A percentile compares a stretch with the other conserved stretches of the same genome.
Evolutionary conservation across 1,284 basidiomycete species (phyloP).

Genomic region (Apiotrichum gamsii): DNA sequence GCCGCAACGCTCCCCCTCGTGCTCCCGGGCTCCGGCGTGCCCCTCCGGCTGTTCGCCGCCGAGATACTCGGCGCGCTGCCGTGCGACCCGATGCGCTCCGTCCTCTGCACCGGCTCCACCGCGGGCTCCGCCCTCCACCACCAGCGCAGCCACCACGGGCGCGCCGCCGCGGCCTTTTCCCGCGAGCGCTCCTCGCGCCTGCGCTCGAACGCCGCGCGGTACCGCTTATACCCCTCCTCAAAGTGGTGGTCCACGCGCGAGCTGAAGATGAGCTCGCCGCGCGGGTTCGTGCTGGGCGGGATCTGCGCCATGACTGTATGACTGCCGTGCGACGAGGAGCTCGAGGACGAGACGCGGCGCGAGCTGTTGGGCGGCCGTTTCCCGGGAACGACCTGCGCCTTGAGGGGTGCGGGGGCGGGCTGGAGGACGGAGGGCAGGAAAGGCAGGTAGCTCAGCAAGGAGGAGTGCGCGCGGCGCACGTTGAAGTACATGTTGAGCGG

Average conservation of each 20-base stretch:
- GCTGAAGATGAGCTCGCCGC: constrained; percentile 94
- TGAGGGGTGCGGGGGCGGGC: constrained; percentile 48
- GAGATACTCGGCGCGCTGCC: neutral
- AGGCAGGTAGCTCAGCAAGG: constrained; percentile 59
- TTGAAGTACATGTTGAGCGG: constrained; percentile 97
- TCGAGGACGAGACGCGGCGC: constrained; percentile 9
- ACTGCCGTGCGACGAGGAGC: neutral
- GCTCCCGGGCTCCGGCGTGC: constrained; percentile 1
- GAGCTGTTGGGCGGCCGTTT: constrained; percentile 24
- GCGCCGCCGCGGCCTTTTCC: constrained; percentile 24
- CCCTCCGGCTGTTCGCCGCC: neutral
- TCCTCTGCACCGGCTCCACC: no score
- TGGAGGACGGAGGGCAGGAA: constrained; percentile 61
- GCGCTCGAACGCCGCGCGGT: constrained; percentile 83
- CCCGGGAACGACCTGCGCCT: constrained; percentile 31
- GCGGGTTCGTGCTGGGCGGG: constrained; percentile 79
- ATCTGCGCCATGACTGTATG: constrained; percentile 65
- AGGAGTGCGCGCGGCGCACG: constrained; percentile 60
- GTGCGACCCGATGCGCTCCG: neutral
- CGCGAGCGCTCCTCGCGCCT: constrained; percentile 59
- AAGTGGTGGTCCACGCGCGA: constrained; percentile 76
- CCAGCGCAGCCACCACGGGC: constrained; percentile 17
- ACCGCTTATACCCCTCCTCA: constrained; percentile 86
- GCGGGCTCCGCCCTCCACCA: neutral
- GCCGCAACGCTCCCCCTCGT: neutral